A percentile compares a stretch with the other conserved stretches of the same genome.
Conservation (phyloP, 768 basidiomycete genomes). For the Clitopilus passeckerianus region DNA sequence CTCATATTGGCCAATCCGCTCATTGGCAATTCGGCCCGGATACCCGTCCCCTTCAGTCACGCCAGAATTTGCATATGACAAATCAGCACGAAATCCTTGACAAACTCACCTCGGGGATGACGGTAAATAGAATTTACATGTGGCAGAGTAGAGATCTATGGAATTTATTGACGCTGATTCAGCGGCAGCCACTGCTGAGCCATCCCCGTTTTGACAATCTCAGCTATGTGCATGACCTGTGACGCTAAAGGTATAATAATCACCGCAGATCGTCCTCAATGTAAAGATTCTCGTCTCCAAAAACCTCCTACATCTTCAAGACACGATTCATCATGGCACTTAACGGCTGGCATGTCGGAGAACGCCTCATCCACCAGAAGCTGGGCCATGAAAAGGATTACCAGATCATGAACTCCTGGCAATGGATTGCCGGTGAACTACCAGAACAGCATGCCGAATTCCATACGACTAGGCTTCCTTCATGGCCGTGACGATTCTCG, state of each 20-base stretch:
- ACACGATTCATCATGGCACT: conserved; percentile 16
- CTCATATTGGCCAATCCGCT: too few species aligned
- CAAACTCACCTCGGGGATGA: too few species aligned
- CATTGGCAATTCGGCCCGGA: too few species aligned
- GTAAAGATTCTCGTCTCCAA: too few species aligned
- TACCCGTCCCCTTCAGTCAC: not conserved
- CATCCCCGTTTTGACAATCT: not conserved
- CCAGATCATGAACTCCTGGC: conserved; percentile 26
- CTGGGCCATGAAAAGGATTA: conserved; percentile 35
- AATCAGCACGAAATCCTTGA: too few species aligned
- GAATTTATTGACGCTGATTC: too few species aligned
- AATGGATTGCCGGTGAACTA: conserved; percentile 38
- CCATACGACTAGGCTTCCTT: conserved; percentile 47
- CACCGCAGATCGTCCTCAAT: too few species aligned
- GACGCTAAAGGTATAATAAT: not conserved
- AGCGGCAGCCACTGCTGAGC: not conserved
- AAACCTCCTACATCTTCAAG: too few species aligned
- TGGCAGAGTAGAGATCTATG: too few species aligned
- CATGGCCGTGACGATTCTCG: conserved; percentile 52
- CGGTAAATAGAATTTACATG: too few species aligned
- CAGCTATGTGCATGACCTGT: not conserved
- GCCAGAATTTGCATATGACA: too few species aligned
- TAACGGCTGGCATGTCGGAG: conserved; percentile 49
- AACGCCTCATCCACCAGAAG: conserved; percentile 42
- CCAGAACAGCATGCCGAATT: conserved; percentile 45